Evolutionary conservation across 139 green algal species (phyloP).

Genomic region (Pedinophyceae sp.): DNA sequence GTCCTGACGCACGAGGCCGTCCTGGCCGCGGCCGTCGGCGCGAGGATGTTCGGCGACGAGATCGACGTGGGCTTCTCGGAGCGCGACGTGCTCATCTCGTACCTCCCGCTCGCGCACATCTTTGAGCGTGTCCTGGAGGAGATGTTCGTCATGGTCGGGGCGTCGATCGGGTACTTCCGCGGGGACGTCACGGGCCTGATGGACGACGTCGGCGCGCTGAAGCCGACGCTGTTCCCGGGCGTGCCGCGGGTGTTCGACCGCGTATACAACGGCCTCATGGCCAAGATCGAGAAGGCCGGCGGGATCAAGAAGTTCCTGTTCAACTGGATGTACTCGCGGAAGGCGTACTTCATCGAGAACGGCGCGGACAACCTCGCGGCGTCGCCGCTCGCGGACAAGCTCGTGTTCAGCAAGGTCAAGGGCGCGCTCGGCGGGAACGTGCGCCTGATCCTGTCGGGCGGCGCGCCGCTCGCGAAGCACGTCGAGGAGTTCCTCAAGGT

Average conservation of each 20-base stretch:
- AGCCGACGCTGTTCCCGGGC: constrained; percentile 79
- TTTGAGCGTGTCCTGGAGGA: constrained; percentile 75
- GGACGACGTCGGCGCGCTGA: constrained; percentile 63
- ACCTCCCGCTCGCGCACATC: constrained; percentile 79
- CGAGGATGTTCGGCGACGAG: constrained; percentile 27
- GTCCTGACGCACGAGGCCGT: constrained; percentile 52
- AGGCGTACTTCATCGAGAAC: constrained; percentile 47
- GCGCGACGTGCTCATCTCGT: constrained; percentile 47
- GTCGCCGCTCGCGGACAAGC: constrained; percentile 67
- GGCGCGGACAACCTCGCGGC: constrained; percentile 18
- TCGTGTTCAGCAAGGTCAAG: constrained; percentile 64
- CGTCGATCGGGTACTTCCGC: constrained; percentile 63
- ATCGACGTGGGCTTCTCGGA: neutral
- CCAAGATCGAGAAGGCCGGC: constrained; percentile 22
- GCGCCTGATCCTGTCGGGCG: constrained; percentile 60
- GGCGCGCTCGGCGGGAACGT: constrained; percentile 48
- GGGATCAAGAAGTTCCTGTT: constrained; percentile 43
- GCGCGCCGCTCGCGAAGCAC: constrained; percentile 65
- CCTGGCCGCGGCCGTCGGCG: constrained; percentile 29
- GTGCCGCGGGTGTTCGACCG: constrained; percentile 92
- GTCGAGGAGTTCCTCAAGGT: constrained; percentile 76
- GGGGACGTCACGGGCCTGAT: constrained; percentile 61
- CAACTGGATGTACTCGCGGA: constrained; percentile 49
- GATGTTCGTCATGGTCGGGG: constrained; percentile 51
- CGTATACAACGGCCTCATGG: constrained; percentile 67